Conservation (phyloP, 2,329 filamentous ascomycete species). For the Sporothrix luriei region DNA sequence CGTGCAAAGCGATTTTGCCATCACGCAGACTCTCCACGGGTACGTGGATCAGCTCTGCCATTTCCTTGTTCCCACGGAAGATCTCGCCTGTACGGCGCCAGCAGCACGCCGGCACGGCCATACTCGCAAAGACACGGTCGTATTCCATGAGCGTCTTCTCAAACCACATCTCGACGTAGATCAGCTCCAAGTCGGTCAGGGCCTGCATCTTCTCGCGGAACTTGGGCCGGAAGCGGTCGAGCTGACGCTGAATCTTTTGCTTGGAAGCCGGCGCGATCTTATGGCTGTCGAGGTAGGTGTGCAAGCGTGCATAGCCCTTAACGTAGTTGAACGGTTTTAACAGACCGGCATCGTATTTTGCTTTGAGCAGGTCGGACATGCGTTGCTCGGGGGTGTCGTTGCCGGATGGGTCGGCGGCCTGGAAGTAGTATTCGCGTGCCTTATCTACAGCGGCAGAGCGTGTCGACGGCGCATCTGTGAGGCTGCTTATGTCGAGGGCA, state of each 20-base stretch:
- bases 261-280: conserved; percentile 74
- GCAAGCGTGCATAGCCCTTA: conserved; percentile 87
- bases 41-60: conserved; percentile 94
- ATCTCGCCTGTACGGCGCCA: conserved; percentile 98
- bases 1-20: conserved; percentile 90
- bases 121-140: conserved; percentile 96
- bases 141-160: conserved; percentile 96
- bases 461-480: background rate
- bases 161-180: conserved; percentile 99
- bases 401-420: conserved; percentile 90
- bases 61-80: conserved; percentile 95
- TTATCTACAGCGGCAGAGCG: conserved; percentile 59
- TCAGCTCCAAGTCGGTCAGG: conserved; percentile 89
- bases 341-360: conserved; percentile 94
- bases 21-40: conserved; percentile 89
- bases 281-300: conserved; percentile 88
- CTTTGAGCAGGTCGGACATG: conserved; percentile 90
- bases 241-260: conserved; percentile 86
- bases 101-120: conserved; percentile 97
- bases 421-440: conserved; percentile 90
- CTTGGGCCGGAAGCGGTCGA: conserved; percentile 91
- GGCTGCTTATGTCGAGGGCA: conserved; percentile 19
- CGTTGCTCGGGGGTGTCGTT: conserved; percentile 84
- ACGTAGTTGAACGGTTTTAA: conserved; percentile 98
- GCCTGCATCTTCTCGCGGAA: conserved; percentile 93